Percentiles rank a stretch among this genome's conserved stretches.
These are phyloP conservation scores for Passalora sequoiae DNA, from an alignment of 2,329 filamentous ascomycete species.

Conservation along the genomic window DNA sequence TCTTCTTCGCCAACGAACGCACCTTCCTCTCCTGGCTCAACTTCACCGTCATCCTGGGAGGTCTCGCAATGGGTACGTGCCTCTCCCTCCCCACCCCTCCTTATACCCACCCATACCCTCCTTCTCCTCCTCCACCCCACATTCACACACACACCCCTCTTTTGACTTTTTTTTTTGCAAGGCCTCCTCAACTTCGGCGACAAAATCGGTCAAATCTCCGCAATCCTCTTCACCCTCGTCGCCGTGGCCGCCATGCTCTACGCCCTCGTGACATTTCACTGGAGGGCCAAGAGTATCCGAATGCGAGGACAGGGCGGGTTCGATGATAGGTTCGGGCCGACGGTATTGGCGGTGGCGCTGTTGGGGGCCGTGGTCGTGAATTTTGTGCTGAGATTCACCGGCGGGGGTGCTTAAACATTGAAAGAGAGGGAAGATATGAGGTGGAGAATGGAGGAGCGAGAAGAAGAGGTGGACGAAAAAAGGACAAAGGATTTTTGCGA, in stretches of 20 bases:
- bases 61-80: slow-evolving; percentile 83
- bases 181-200: slow-evolving; percentile 98
- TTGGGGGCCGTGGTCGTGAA: slow-evolving; percentile 90
- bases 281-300: slow-evolving; percentile 89
- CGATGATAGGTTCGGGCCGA: slow-evolving; percentile 92
- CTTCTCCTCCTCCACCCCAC: no score
- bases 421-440: background rate
- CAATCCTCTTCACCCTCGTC: slow-evolving; percentile 88
- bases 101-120: no score
- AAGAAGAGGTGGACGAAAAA: background rate
- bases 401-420: slow-evolving; percentile 8
- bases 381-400: slow-evolving; percentile 72
- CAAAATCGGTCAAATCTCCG: slow-evolving; percentile 82
- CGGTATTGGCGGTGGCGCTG: slow-evolving; percentile 78
- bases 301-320: slow-evolving; percentile 90
- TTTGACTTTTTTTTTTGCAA: no score
- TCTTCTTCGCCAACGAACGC: slow-evolving; percentile 99
- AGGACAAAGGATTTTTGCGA: background rate
- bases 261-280: slow-evolving; percentile 91
- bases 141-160: no score
- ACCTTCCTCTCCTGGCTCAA: slow-evolving; percentile 99
- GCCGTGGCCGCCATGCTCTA: slow-evolving; percentile 95
- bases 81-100: no score
- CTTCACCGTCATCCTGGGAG: slow-evolving; percentile 97
- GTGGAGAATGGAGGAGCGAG: background rate